Conservation (phyloP, 805 yeast genomes). For the Kodamaea sagamina region DNA sequence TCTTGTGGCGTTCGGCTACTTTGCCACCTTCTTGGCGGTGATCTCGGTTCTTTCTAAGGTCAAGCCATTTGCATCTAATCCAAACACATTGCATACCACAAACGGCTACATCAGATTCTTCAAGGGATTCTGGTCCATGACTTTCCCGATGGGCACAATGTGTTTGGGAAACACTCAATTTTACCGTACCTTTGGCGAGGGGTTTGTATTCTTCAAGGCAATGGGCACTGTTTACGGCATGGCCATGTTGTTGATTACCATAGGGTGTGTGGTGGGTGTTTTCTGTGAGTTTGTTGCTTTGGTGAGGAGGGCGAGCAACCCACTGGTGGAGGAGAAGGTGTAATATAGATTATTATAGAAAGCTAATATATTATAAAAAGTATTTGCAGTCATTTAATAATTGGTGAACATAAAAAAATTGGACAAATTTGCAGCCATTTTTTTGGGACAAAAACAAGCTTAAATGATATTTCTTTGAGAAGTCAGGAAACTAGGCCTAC, state of each 20-base stretch:
- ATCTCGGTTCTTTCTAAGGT: constrained; percentile 45
- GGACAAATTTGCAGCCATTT: too few species aligned
- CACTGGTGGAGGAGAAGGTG: too few species aligned
- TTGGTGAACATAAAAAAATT: too few species aligned
- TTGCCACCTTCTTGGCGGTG: constrained; percentile 43
- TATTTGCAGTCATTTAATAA: too few species aligned
- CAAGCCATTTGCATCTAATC: constrained; percentile 34
- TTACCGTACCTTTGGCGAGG: constrained; percentile 28
- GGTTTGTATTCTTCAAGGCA: constrained; percentile 59
- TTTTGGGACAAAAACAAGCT: too few species aligned
- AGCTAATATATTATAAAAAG: too few species aligned
- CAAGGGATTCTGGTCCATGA: constrained; percentile 67
- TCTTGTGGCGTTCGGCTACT: constrained; percentile 60
- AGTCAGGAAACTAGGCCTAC: too few species aligned
- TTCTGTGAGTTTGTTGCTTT: constrained; percentile 16
- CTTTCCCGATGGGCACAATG: constrained; percentile 86
- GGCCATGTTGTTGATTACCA: constrained; percentile 46
- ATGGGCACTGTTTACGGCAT: constrained; percentile 62
- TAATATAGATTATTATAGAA: too few species aligned
- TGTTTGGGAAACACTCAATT: constrained; percentile 58
- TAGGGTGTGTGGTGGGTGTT: constrained; percentile 36
- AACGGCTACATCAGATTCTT: constrained; percentile 24
- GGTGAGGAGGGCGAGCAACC: neutral
- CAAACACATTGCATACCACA: constrained; percentile 23
- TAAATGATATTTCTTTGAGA: too few species aligned